A percentile compares a stretch with the other conserved stretches of the same genome.
These are phyloP conservation scores for Backusella tuberculispora DNA, from an alignment of 192 early-diverging fungal genomes.

Conservation along the genomic window DNA sequence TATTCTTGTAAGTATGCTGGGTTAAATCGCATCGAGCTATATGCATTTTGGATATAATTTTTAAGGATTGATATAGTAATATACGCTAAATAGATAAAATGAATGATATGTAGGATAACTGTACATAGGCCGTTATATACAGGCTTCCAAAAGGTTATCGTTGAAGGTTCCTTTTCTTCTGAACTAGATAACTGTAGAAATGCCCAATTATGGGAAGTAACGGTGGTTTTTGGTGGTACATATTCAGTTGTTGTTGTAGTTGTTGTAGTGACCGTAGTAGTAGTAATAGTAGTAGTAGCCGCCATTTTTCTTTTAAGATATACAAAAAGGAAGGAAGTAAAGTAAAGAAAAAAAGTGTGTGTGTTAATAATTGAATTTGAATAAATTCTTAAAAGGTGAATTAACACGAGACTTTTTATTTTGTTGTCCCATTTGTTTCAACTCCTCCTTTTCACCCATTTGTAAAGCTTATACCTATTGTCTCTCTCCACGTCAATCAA, in stretches of 20 bases:
- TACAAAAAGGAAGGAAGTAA: neutral
- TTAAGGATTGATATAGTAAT: neutral
- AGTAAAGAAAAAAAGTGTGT: neutral
- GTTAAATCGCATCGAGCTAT: neutral
- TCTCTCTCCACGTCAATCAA: slow-evolving; percentile 4
- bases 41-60: neutral
- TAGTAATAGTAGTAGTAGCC: neutral
- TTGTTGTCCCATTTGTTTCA: slow-evolving; percentile 13
- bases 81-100: slow-evolving; percentile 1
- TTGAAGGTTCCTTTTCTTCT: neutral
- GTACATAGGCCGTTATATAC: slow-evolving; percentile 8
- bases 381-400: slow-evolving; percentile 18
- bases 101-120: neutral
- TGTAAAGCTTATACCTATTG: neutral
- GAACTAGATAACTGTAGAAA: slow-evolving; percentile 8
- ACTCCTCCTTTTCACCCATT: neutral
- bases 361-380: slow-evolving; percentile 8
- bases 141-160: neutral
- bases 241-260: neutral
- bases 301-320: neutral
- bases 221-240: neutral
- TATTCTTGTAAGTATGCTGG: neutral
- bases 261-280: neutral
- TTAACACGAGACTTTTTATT: slow-evolving; percentile 15
- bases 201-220: neutral